Evolutionary conservation across 2,329 filamentous ascomycete genomes (phyloP).

Genomic region (Penicillium oxalicum): DNA sequence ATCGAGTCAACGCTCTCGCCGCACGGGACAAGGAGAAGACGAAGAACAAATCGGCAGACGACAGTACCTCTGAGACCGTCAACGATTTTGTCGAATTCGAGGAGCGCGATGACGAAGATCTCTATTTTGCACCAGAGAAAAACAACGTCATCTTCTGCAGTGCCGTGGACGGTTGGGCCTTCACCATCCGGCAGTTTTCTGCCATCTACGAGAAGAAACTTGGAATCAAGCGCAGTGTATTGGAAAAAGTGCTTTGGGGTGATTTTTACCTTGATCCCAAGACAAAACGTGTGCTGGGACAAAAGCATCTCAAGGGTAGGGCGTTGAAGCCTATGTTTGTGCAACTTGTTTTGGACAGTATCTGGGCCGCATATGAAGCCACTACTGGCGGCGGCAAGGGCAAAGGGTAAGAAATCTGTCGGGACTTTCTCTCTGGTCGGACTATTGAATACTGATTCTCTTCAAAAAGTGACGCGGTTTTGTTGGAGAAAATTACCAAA

Average conservation of each 20-base stretch:
- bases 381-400: conserved; percentile 76
- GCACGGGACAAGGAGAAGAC: conserved; percentile 52
- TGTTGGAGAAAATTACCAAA: conserved; percentile 93
- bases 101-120: conserved; percentile 89
- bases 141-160: conserved; percentile 99
- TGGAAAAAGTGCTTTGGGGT: conserved; percentile 96
- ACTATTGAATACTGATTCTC: conserved; percentile 18
- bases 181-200: conserved; percentile 91
- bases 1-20: conserved; percentile 67
- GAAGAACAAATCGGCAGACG: conserved; percentile 33
- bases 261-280: conserved; percentile 96
- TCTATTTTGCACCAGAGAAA: conserved; percentile 96
- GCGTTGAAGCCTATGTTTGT: conserved; percentile 95
- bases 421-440: not conserved
- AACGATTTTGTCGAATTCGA: conserved; percentile 60
- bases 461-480: conserved; percentile 57
- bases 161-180: conserved; percentile 97
- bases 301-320: conserved; percentile 88
- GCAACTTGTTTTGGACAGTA: conserved; percentile 86
- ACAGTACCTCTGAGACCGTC: conserved; percentile 47
- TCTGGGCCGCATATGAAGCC: conserved; percentile 93
- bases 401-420: conserved; percentile 57
- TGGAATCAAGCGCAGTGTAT: conserved; percentile 77
- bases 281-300: conserved; percentile 83
- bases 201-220: conserved; percentile 93